Evolutionary conservation across 176 grass and related monocot genomes (phyloP).

Genomic region (Aegilops tauschii): DNA sequence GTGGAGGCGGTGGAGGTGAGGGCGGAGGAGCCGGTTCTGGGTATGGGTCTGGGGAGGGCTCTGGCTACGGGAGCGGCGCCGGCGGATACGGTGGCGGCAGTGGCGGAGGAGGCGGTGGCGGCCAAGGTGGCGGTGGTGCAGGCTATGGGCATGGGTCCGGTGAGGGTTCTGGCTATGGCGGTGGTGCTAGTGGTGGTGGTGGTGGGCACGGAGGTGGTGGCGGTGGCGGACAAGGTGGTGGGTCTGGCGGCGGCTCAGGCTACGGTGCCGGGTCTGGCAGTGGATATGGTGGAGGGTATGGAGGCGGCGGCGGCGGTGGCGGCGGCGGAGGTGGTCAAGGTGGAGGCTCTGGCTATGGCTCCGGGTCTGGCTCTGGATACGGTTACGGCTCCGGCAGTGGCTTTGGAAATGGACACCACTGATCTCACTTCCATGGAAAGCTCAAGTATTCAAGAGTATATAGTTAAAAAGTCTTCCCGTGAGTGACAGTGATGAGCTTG

Average conservation of each 20-base stretch:
- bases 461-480: not conserved
- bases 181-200: not conserved
- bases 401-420: not conserved
- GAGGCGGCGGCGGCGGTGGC: not conserved
- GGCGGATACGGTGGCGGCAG: not conserved
- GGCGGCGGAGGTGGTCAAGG: not conserved
- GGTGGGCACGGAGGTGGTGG: not conserved
- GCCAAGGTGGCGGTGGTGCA: not conserved
- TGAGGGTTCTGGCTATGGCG: not conserved
- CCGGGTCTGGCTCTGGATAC: not conserved
- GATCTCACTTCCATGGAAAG: not conserved
- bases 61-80: not conserved
- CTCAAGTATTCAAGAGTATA: not conserved
- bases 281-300: conserved; percentile 16
- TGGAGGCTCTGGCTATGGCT: not conserved
- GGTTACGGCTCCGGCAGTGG: not conserved
- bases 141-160: conserved; percentile 18
- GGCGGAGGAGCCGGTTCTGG: not conserved
- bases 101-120: not conserved
- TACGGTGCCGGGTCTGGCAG: not conserved
- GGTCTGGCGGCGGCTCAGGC: not conserved
- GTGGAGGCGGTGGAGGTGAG: conserved; percentile 2
- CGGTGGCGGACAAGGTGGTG: conserved; percentile 3
- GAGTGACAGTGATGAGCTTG: not conserved
- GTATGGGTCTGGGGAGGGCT: conserved; percentile 12